Evolutionary conservation across 257 asterid species (phyloP).

Genomic region (Cordia subcordata): DNA sequence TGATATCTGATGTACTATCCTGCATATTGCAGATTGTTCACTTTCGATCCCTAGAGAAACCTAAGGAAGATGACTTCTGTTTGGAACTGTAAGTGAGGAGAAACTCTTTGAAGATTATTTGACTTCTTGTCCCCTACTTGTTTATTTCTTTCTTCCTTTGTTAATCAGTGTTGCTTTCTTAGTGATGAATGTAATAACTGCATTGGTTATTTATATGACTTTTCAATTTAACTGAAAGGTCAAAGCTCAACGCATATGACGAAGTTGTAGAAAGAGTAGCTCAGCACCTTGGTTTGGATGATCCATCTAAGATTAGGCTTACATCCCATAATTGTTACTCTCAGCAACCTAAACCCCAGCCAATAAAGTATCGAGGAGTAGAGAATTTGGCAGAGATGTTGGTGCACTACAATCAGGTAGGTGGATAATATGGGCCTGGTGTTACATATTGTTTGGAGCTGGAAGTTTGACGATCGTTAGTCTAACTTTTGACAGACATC

Average conservation of each 20-base stretch:
- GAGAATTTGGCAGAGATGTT: conserved; percentile 89
- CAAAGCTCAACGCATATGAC: conserved; percentile 86
- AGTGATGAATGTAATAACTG: no score
- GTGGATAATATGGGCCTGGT: not conserved
- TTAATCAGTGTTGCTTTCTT: not conserved
- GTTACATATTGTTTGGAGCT: not conserved
- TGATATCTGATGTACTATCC: no score
- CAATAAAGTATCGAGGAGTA: conserved; percentile 78
- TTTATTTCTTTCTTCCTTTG: not conserved
- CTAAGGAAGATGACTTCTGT: conserved; percentile 88
- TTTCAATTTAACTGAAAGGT: conserved; percentile 41
- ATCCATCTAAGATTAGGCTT: conserved; percentile 90
- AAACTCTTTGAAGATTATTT: not conserved
- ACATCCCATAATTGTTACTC: conserved; percentile 98
- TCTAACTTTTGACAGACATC: conserved; percentile 45
- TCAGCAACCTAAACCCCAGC: conserved; percentile 95
- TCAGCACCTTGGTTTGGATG: conserved; percentile 73
- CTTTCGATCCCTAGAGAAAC: conserved; percentile 80
- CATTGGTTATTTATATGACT: not conserved
- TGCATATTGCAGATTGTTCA: conserved; percentile 58
- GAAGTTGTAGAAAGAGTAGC: conserved; percentile 96
- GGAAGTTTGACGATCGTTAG: conserved; percentile 1
- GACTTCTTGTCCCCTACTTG: not conserved
- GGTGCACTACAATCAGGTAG: conserved; percentile 97
- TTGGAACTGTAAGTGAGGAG: conserved; percentile 73